Conservation (phyloP, 1,284 basidiomycete species). For the Phaffia rhodozyma region DNA sequence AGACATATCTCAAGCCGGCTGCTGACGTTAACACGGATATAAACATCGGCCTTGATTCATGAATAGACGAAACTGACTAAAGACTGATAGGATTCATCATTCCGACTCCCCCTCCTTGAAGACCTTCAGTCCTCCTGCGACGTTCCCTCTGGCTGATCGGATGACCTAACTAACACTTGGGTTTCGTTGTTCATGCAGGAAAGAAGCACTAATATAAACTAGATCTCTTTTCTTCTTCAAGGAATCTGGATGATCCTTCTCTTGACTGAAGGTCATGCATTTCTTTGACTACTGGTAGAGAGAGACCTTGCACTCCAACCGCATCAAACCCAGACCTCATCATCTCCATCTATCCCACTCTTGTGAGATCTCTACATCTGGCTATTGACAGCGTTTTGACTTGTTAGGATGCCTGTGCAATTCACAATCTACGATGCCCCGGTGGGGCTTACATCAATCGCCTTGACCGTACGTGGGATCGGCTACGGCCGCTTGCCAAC, state of each 20-base stretch:
- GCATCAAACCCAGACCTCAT: neutral
- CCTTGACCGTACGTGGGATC: constrained; percentile 15
- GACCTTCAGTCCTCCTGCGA: neutral
- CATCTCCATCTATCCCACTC: neutral
- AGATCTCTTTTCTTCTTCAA: too few relatives aligned
- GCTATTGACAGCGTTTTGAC: neutral
- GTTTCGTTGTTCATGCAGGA: too few relatives aligned
- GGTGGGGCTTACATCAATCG: constrained; percentile 19
- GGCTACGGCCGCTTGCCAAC: neutral
- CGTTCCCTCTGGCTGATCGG: too few relatives aligned
- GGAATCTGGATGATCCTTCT: too few relatives aligned
- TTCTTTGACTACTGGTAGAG: neutral
- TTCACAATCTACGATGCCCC: constrained; percentile 2
- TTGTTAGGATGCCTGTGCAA: neutral
- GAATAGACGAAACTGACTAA: too few relatives aligned
- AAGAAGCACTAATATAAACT: too few relatives aligned
- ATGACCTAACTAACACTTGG: too few relatives aligned
- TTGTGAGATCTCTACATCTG: neutral
- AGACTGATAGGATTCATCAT: neutral
- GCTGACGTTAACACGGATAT: too few relatives aligned
- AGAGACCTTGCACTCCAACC: neutral
- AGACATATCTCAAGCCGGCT: neutral
- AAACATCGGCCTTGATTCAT: too few relatives aligned
- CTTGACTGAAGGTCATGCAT: too few relatives aligned
- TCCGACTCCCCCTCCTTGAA: neutral